Conservation (phyloP, 2,329 filamentous ascomycete genomes). For the Mariannaea sp. region DNA sequence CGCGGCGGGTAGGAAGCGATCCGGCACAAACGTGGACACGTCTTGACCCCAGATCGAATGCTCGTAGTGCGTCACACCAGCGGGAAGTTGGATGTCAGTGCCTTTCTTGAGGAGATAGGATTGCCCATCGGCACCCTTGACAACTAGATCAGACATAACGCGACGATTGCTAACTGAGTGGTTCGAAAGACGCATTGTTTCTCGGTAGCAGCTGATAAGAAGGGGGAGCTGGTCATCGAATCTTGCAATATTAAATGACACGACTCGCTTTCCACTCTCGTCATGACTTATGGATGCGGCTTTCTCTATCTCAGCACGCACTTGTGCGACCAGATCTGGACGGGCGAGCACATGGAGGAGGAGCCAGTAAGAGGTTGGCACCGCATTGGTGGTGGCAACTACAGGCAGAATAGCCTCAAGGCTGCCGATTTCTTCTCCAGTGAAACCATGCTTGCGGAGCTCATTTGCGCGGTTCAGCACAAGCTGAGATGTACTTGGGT, state of each 20-base stretch:
- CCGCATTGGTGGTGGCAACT: conserved; percentile 42
- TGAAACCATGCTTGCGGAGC: conserved; percentile 39
- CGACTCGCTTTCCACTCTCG: conserved; percentile 1
- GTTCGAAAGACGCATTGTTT: conserved; percentile 49
- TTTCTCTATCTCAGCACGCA: conserved; percentile 28
- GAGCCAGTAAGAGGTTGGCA: conserved; percentile 47
- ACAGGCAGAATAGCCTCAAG: conserved; percentile 40
- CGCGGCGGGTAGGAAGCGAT: conserved; percentile 28
- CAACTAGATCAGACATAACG: conserved; percentile 48
- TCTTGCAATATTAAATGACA: conserved; percentile 43
- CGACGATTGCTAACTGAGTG: conserved; percentile 46
- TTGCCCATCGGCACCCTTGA: conserved; percentile 34
- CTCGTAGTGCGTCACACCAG: conserved; percentile 32
- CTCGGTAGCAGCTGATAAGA: conserved; percentile 51
- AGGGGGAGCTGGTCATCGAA: conserved; percentile 48
- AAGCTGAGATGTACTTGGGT: conserved; percentile 35
- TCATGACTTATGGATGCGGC: background rate
- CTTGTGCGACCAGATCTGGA: conserved; percentile 29
- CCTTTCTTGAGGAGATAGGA: conserved; percentile 40
- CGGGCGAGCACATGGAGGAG: conserved; percentile 38
- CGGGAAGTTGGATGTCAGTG: conserved; percentile 37
- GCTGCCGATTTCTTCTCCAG: conserved; percentile 34
- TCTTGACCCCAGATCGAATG: conserved; percentile 33
- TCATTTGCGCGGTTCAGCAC: conserved; percentile 38
- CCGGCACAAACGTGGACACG: conserved; percentile 28